Evolutionary conservation across 2,329 filamentous ascomycete genomes (phyloP), one percentile per base, ranked within the genome.

Genomic region (Ascochyta viciae-villosae): DNA sequence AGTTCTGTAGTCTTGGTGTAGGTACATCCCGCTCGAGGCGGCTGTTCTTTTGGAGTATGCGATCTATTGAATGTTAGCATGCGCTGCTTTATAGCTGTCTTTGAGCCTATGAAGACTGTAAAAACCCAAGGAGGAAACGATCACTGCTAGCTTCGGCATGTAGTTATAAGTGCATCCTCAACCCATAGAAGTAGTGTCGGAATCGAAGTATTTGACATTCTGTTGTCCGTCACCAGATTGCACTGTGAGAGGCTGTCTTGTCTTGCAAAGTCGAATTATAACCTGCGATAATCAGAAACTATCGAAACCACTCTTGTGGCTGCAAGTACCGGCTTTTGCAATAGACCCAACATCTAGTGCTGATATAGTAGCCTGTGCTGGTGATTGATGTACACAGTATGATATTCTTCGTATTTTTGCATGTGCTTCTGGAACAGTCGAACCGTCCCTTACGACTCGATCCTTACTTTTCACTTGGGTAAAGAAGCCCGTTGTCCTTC

Each of bases 401-500:
- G 22, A 3, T 10, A 33, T 49, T 26, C 22, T 40, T 22, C 8
- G 12, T 40, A 3, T 27, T 26, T 10, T 16, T 5, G 29, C 7
- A 43, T 5, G 12, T 10, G n/a, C 24, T 24, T 2, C 4, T n/a
- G 8, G 10, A 6, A 4, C 6, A 29, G 33, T 10, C 43, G 19
- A 31, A 3, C n/a, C 42, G 8, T 22, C n/a, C 3, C 12, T n/a
- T 15, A 22, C 10, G 10, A 19, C 9, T 27, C n/a, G n/a, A 33
- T 16, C 24, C 8, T 35, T 35, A 53, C 45, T 58, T 52, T 29
- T 50, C 46, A 15, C 55, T 50, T 9, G 55, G 55, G 42, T 59
- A 82, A 23, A 78, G 49, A 38, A 82, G 68, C 2, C 76, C 77
- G 64, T 78, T 79, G 43, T 79, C 76, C 65, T 70, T 71, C 62